Percentiles rank a stretch among this genome's conserved stretches.
These are phyloP conservation scores for Phragmites australis DNA, from an alignment of 176 grass and related monocot genomes.

Conservation along the genomic window DNA sequence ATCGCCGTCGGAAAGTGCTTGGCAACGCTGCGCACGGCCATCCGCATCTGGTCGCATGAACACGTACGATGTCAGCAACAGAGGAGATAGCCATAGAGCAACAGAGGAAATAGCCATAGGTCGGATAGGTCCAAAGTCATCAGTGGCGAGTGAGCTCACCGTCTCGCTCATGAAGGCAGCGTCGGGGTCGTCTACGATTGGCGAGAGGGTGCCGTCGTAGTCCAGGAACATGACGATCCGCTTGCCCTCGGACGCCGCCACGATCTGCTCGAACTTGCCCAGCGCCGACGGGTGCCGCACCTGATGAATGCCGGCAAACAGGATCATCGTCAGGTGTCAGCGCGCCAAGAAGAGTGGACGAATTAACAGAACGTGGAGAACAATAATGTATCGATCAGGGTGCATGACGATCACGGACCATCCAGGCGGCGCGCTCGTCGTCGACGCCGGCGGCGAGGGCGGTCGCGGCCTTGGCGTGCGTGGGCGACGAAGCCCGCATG, in stretches of 20 bases:
- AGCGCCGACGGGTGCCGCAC: constrained; percentile 80
- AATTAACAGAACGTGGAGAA: too few species aligned
- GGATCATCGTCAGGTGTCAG: not conserved
- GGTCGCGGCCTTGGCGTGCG: constrained; percentile 73
- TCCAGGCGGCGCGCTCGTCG: constrained; percentile 62
- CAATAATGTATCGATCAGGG: not conserved
- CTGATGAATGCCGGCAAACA: constrained; percentile 27
- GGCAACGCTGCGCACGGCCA: constrained; percentile 75
- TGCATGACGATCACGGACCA: constrained; percentile 34
- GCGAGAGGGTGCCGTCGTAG: constrained; percentile 96
- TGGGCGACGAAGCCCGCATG: constrained; percentile 96
- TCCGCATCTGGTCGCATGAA: constrained; percentile 59
- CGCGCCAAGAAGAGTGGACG: not conserved
- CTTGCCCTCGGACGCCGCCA: constrained; percentile 68
- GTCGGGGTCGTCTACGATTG: constrained; percentile 96
- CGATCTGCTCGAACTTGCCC: constrained; percentile 84
- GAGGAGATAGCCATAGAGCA: not conserved
- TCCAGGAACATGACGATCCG: constrained; percentile 94
- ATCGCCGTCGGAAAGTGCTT: constrained; percentile 86
- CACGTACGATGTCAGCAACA: not conserved
- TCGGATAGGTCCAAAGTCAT: not conserved
- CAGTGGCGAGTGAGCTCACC: constrained; percentile 19
- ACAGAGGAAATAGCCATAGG: not conserved
- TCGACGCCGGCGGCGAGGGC: constrained; percentile 51
- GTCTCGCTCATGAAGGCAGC: constrained; percentile 95